Percentiles rank a stretch among this genome's conserved stretches.
phyloP scores from a whole-genome alignment of 2,329 filamentous ascomycete genomes.

The Colletotrichum tofieldiae region DNA sequence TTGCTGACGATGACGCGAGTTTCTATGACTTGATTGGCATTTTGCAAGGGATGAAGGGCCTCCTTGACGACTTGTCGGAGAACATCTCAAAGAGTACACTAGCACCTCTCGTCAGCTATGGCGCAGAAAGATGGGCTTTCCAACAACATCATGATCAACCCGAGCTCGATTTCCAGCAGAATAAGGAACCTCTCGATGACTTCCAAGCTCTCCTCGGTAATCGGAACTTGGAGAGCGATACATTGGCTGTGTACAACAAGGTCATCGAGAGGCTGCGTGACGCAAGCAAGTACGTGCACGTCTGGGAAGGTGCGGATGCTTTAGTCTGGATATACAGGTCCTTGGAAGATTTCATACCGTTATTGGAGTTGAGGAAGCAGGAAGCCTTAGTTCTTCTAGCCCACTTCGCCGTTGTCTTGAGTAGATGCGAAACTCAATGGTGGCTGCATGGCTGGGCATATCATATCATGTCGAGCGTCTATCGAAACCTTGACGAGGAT shows the following conservation, averaged over 20 bases:
- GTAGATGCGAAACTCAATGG: slow-evolving; percentile 27
- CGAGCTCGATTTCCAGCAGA: not conserved
- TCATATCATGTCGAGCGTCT: slow-evolving; percentile 25
- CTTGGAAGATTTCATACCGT: slow-evolving; percentile 10
- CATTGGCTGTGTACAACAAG: not conserved
- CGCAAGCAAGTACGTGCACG: not conserved
- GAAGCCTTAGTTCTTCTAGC: slow-evolving; percentile 20
- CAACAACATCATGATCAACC: not conserved
- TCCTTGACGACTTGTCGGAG: not conserved
- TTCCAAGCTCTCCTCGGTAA: not conserved
- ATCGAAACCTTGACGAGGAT: slow-evolving; percentile 17
- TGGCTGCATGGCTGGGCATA: slow-evolving; percentile 32
- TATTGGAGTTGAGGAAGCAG: slow-evolving; percentile 1
- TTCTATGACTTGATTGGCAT: slow-evolving; percentile 9
- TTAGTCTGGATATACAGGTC: slow-evolving; percentile 30
- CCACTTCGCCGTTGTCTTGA: slow-evolving; percentile 22
- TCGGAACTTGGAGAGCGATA: not conserved
- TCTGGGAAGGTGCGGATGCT: slow-evolving; percentile 24
- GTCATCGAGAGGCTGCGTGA: slow-evolving; percentile 12
- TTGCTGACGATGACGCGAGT: slow-evolving; percentile 9
- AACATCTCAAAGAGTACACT: not conserved
- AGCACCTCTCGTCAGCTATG: slow-evolving; percentile 16
- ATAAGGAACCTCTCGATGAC: not conserved
- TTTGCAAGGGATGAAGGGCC: slow-evolving; percentile 17
- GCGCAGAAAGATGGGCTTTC: not conserved